phyloP scores from a whole-genome alignment of 1,284 basidiomycete species.

The Cutaneotrichosporon daszewskae region DNA sequence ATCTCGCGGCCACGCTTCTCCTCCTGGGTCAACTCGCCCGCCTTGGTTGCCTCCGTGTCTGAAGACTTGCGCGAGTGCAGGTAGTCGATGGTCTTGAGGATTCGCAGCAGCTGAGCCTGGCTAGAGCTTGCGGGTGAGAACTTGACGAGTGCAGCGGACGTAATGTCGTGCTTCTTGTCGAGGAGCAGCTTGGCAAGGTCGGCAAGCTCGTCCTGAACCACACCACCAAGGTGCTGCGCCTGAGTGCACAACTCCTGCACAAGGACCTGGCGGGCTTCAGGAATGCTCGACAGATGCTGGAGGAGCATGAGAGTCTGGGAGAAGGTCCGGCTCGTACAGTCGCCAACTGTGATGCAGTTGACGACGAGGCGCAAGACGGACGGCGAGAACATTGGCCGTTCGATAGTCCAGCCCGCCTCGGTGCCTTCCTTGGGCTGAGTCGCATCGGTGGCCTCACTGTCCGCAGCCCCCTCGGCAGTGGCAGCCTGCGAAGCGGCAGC shows the following conservation, averaged over 20 bases:
- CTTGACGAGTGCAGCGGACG: conserved; percentile 58
- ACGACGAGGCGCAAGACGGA: conserved; percentile 77
- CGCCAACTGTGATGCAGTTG: conserved; percentile 86
- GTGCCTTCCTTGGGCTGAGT: conserved; percentile 1
- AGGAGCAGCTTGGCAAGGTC: conserved; percentile 64
- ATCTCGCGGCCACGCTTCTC: conserved; percentile 68
- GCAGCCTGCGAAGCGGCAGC: background rate
- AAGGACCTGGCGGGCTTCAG: conserved; percentile 78
- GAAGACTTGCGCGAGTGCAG: conserved; percentile 65
- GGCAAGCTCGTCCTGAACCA: conserved; percentile 66
- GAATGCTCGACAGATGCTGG: conserved; percentile 78
- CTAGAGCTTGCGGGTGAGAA: conserved; percentile 87
- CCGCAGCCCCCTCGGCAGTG: conserved; percentile 2
- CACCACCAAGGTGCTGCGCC: conserved; percentile 77
- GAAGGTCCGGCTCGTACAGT: conserved; percentile 92
- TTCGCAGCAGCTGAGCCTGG: conserved; percentile 85
- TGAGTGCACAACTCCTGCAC: conserved; percentile 76
- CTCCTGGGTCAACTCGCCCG: conserved; percentile 51
- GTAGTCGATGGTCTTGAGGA: conserved; percentile 93
- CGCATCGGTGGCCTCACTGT: conserved; percentile 3
- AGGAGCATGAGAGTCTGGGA: conserved; percentile 82
- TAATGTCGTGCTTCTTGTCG: conserved; percentile 56
- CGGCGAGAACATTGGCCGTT: conserved; percentile 73
- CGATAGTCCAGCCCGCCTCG: conserved; percentile 5
- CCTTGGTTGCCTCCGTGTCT: conserved; percentile 20